A percentile compares a stretch with the other conserved stretches of the same genome.
Conservation (phyloP, 805 yeast genomes). For the Ogataea methylovora region DNA sequence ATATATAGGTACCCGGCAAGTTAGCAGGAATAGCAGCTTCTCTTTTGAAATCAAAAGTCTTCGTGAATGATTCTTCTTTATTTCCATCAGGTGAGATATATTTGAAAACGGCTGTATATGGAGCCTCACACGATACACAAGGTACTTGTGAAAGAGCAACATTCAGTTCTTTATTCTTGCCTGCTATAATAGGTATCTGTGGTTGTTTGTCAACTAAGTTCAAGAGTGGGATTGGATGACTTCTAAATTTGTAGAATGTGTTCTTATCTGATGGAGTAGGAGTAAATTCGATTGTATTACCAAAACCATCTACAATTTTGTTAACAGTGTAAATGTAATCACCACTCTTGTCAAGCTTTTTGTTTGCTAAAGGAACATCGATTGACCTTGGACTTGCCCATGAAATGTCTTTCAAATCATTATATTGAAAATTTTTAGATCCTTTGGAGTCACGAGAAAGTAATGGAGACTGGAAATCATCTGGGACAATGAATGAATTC, state of each 20-base stretch:
- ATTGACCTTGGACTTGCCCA: slow-evolving; percentile 25
- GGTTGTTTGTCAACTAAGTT: slow-evolving; percentile 32
- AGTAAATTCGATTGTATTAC: slow-evolving; percentile 43
- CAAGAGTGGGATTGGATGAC: slow-evolving; percentile 50
- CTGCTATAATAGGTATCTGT: slow-evolving; percentile 19
- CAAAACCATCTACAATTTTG: slow-evolving; percentile 59
- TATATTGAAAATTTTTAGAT: slow-evolving; percentile 15
- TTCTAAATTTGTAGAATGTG: slow-evolving; percentile 37
- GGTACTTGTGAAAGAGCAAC: slow-evolving; percentile 17
- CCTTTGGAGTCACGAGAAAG: slow-evolving; percentile 20
- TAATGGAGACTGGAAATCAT: slow-evolving; percentile 41
- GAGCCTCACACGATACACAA: slow-evolving; percentile 34
- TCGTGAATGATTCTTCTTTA: slow-evolving; percentile 10
- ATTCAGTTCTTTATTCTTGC: slow-evolving; percentile 24
- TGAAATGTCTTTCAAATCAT: slow-evolving; percentile 30
- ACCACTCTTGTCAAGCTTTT: slow-evolving; percentile 33
- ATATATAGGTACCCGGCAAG: slow-evolving; percentile 59
- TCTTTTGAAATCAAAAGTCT: slow-evolving; percentile 20
- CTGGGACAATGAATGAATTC: slow-evolving; percentile 30
- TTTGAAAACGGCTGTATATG: slow-evolving; percentile 33
- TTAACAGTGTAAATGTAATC: slow-evolving; percentile 48
- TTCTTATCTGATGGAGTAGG: slow-evolving; percentile 26
- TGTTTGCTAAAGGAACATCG: slow-evolving; percentile 19
- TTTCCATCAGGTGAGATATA: slow-evolving; percentile 21
- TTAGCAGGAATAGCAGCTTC: slow-evolving; percentile 29